These are phyloP conservation scores for Rhizoclosmatium globosum DNA, from an alignment of 192 early-diverging fungal species.

Conservation along the genomic window DNA sequence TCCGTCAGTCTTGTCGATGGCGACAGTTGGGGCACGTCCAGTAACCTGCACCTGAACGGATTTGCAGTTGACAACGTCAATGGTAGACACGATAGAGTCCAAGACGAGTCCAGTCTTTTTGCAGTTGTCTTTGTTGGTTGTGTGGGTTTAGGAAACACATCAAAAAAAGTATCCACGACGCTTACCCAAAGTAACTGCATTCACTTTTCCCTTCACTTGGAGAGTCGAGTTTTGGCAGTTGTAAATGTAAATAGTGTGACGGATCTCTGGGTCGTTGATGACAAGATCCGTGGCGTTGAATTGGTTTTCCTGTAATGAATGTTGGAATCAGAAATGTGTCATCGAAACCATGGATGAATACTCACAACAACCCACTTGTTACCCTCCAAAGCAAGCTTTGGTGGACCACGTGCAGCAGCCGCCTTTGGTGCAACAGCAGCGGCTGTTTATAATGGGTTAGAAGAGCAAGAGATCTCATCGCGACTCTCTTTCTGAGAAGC, in stretches of 20 bases:
- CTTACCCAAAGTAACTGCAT: conserved; percentile 85
- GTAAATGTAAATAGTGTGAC: conserved; percentile 93
- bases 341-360: not conserved
- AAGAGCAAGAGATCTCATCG: not conserved
- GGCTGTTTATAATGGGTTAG: conserved; percentile 35
- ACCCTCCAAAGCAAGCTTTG: conserved; percentile 83
- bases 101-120: conserved; percentile 87
- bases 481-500: too few relatives aligned
- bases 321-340: not conserved
- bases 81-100: conserved; percentile 82
- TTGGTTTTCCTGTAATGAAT: conserved; percentile 77
- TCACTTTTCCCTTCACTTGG: conserved; percentile 90
- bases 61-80: conserved; percentile 92
- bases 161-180: not conserved
- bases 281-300: conserved; percentile 73
- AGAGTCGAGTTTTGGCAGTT: conserved; percentile 93
- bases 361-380: conserved; percentile 89
- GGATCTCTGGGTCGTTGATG: conserved; percentile 82
- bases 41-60: conserved; percentile 88
- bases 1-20: conserved; percentile 93
- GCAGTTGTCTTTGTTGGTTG: conserved; percentile 72
- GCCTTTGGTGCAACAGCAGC: conserved; percentile 67
- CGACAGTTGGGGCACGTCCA: conserved; percentile 82
- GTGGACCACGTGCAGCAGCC: conserved; percentile 71
- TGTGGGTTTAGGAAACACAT: not conserved